phyloP scores from a whole-genome alignment of 306 rosid genomes.

The Dalbergia oliveri region DNA sequence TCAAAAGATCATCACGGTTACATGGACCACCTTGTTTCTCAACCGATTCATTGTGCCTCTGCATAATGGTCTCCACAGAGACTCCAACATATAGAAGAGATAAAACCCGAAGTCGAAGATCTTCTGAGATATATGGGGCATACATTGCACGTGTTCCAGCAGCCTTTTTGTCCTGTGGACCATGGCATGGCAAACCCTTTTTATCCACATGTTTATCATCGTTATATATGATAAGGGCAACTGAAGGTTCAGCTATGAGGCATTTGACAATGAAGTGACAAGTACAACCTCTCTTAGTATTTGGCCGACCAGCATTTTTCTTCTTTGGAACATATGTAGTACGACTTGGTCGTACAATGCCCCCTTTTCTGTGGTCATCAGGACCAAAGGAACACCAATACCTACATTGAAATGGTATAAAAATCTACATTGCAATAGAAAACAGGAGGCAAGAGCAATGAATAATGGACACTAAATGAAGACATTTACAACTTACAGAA shows the following conservation, averaged over 20 bases:
- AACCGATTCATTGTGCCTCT: constrained; percentile 88
- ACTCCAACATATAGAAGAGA: constrained; percentile 88
- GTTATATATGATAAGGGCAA: constrained; percentile 83
- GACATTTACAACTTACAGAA: constrained; percentile 67
- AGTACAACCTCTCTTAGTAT: constrained; percentile 91
- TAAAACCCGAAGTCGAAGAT: constrained; percentile 82
- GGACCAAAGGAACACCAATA: constrained; percentile 99
- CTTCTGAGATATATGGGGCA: constrained; percentile 95
- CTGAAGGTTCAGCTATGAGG: constrained; percentile 86
- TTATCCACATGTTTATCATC: constrained; percentile 89
- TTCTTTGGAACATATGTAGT: constrained; percentile 79
- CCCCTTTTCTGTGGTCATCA: constrained; percentile 91
- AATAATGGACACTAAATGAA: constrained; percentile 8
- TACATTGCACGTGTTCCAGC: constrained; percentile 89
- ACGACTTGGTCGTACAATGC: constrained; percentile 82
- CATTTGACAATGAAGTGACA: constrained; percentile 95
- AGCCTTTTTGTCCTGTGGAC: constrained; percentile 87
- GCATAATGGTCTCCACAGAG: constrained; percentile 96
- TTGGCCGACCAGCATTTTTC: constrained; percentile 89
- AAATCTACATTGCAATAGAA: constrained; percentile 18
- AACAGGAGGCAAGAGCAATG: constrained; percentile 19
- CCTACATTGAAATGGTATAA: constrained; percentile 55
- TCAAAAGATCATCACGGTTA: constrained; percentile 93
- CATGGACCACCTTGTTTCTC: constrained; percentile 91
- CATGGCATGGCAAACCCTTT: constrained; percentile 91